Base-by-base conservation (phyloP, 2,329 filamentous ascomycete genomes). In the Scleromitrula shiraiana region DNA sequence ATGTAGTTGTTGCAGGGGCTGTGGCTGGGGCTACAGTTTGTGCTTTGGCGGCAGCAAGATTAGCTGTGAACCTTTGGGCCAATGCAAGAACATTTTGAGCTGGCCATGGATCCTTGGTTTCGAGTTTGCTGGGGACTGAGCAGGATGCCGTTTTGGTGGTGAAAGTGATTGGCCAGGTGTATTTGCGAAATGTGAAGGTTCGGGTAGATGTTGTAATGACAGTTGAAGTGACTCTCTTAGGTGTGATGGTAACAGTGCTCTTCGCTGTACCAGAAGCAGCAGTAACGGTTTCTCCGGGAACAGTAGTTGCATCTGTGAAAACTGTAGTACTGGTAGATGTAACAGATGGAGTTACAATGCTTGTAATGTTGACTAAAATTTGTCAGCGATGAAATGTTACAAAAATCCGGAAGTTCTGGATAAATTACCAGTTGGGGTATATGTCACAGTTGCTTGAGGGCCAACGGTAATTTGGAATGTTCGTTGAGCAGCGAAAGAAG, bases 401-500 rank as follows among this genome's bases (percentile, higher is more conserved):
- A 7, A 24, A 22, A 12, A 7, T 7, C 2, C 7, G 1, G 38
- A 29, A 8, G 6, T 6, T 29, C 20, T 4, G 15, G 20, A 6
- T 3, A 1, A 22, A 15, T 36, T 36, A 42, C 45, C 45, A 12
- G 45, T 47, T 29, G 45, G 45, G 7, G 19, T 47, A 27, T 36
- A 42, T 7, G 30, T 47, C 5, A 35, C 30, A 22, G 45, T 47
- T 12, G 19, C 9, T 22, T 47, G 45, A 42, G 23, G 9, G 32
- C 45, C 45, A 20, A 47, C 23, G 14, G 32, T 26, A 27, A 47
- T 22, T 7, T 41, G 12, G 8, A 47, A 47, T n/a, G 38, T 47
- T 29, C 45, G 41, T 22, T 47, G 45, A 19, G 45, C 26, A 14
- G 45, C 45, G 19, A 47, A 47, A 26, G 45, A 47, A 10, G 38